Evolutionary conservation across 495 filamentous ascomycete genomes (phyloP), one percentile per base, ranked within the genome.

Genomic region (Penicillium arizonense): DNA sequence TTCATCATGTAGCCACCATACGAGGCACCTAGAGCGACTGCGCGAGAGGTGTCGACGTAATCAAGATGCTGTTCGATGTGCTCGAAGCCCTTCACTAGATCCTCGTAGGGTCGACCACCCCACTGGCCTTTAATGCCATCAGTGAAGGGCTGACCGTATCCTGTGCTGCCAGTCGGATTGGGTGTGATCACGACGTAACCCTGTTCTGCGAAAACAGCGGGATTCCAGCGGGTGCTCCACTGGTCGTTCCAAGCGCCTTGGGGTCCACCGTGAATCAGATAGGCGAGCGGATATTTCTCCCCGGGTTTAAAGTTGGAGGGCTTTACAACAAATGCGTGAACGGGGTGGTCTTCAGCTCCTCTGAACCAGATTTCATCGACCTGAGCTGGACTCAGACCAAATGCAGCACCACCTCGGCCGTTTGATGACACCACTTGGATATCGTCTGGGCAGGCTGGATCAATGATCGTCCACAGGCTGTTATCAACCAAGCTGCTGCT

Each of bases 191-290:
- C 89, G 11, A 96, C 83, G 55, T 95, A 96, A 11, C 91, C 92
- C 63, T 95, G 89, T 65, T 96, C 91, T 4, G 92, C 91, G 63
- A 93, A 96, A 4, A 95, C 79, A 6, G 89, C 90, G 0, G 89
- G 90, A 55, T 97, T 97, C 92, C 92, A 96, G 13, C 92, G 77
- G 1, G 88, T 96, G 53, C 81, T 87, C 91, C 91, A 96, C 26
- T 81, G 72, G 62, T 96, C 89, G 5, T 76, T 79, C 90, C 91
- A 96, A 1, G 88, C 85, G 6, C 87, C 87, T 63, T 96, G 91
- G 0, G 91, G 91, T 0, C 92, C 92, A 44, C 92, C 92, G 56
- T 97, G 92, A 43, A 97, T 88, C 35, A 96, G 62, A 56, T 90
- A 90, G 2, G 86, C 84, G 30, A 97, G 70, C 0, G 91, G 91